Percentiles rank a stretch among this genome's conserved stretches.
Evolutionary conservation across 1,139 yeast genomes (phyloP).

Genomic region (Meyerozyma smithsonii): DNA sequence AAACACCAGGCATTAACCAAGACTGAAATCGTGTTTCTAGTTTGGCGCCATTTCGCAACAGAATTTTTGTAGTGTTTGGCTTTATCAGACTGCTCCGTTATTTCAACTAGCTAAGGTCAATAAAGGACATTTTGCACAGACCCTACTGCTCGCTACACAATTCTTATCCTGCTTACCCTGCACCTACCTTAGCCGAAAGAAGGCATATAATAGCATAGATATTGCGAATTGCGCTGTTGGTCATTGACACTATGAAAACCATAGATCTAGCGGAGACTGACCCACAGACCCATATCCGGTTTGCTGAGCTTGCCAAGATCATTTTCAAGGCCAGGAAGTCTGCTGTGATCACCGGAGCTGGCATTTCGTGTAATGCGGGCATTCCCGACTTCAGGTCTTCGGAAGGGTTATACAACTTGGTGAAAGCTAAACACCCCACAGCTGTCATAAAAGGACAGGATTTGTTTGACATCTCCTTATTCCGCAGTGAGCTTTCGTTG

Average conservation of each 20-base stretch:
- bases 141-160: no score
- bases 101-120: no score
- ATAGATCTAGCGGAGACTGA: slow-evolving; percentile 22
- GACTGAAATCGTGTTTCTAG: background rate
- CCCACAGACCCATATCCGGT: slow-evolving; percentile 21
- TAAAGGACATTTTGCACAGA: no score
- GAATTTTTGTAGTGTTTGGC: background rate
- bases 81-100: no score
- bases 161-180: background rate
- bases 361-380: slow-evolving; percentile 94
- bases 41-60: background rate
- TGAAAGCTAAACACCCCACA: slow-evolving; percentile 58
- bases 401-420: slow-evolving; percentile 76
- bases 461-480: slow-evolving; percentile 77
- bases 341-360: slow-evolving; percentile 83
- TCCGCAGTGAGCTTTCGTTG: slow-evolving; percentile 61
- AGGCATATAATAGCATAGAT: background rate
- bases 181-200: background rate
- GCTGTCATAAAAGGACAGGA: slow-evolving; percentile 78
- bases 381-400: slow-evolving; percentile 90
- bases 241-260: slow-evolving; percentile 22
- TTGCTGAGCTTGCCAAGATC: slow-evolving; percentile 35
- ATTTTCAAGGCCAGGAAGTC: slow-evolving; percentile 49
- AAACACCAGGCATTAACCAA: slow-evolving; percentile 6
- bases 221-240: background rate